A percentile compares a stretch with the other conserved stretches of the same genome.
These are phyloP conservation scores for Salvia rosmarinus DNA, from an alignment of 257 asterid genomes.

Conservation along the genomic window DNA sequence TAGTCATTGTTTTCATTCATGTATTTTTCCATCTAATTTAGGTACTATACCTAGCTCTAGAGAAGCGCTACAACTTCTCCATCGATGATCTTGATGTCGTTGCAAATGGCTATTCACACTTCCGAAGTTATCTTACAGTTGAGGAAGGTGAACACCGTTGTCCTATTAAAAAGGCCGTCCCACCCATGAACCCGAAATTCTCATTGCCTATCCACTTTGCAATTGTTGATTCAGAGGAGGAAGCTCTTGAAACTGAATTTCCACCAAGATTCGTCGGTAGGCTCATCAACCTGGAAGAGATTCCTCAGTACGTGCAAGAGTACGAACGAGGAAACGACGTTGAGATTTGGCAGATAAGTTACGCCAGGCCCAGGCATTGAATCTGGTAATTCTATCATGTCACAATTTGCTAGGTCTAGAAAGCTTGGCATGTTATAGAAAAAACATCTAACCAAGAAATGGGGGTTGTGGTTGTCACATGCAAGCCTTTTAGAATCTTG, in stretches of 20 bases:
- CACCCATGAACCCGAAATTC: not conserved
- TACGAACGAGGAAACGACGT: constrained; percentile 78
- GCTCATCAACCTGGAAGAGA: constrained; percentile 54
- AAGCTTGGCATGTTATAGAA: constrained; percentile 9
- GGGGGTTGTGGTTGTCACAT: constrained; percentile 34
- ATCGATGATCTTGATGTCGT: constrained; percentile 81
- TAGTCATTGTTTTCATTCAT: not conserved
- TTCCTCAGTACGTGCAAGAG: constrained; percentile 69
- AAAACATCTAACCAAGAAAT: not conserved
- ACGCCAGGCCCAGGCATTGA: constrained; percentile 27
- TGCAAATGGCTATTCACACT: constrained; percentile 87
- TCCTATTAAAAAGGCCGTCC: not conserved
- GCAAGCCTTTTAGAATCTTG: constrained; percentile 31
- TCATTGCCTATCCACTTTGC: constrained; percentile 8
- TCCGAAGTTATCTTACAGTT: constrained; percentile 54
- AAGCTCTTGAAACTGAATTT: constrained; percentile 32
- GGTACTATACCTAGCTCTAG: constrained; percentile 89
- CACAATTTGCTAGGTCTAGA: not conserved
- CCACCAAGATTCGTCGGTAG: constrained; percentile 51
- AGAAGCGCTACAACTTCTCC: constrained; percentile 90
- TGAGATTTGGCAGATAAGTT: constrained; percentile 81
- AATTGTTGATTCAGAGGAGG: constrained; percentile 42
- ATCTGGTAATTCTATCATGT: constrained; percentile 18
- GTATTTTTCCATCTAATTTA: constrained; percentile 20
- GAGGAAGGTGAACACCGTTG: constrained; percentile 48